These are phyloP conservation scores for Colletotrichum lindemuthianum DNA, from an alignment of 2,329 filamentous ascomycete genomes.

Conservation along the genomic window DNA sequence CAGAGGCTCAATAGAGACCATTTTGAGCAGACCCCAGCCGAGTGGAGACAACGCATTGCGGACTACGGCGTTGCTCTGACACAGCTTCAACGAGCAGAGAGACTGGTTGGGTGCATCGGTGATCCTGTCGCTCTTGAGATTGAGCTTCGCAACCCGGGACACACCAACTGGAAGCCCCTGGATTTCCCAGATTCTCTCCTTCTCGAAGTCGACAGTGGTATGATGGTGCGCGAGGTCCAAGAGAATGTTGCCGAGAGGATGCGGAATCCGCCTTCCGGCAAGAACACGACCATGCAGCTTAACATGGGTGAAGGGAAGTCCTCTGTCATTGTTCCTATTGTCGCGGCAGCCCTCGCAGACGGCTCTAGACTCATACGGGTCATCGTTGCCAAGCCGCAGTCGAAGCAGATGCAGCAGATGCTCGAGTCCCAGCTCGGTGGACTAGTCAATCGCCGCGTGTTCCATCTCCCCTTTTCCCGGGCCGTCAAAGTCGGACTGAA, in stretches of 20 bases:
- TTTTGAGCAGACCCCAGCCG: slow-evolving; percentile 42
- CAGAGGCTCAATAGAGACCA: slow-evolving; percentile 5
- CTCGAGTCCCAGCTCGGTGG: slow-evolving; percentile 65
- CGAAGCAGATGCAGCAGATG: slow-evolving; percentile 68
- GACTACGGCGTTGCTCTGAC: slow-evolving; percentile 53
- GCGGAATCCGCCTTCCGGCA: slow-evolving; percentile 49
- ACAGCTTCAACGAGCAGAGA: slow-evolving; percentile 52
- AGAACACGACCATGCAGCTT: slow-evolving; percentile 69
- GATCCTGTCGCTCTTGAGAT: slow-evolving; percentile 45
- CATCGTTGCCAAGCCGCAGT: slow-evolving; percentile 69
- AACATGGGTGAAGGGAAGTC: slow-evolving; percentile 80
- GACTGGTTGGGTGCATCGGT: slow-evolving; percentile 45
- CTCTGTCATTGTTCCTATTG: slow-evolving; percentile 74
- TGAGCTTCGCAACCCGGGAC: slow-evolving; percentile 62
- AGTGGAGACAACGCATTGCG: slow-evolving; percentile 50
- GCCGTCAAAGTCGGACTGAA: slow-evolving; percentile 47
- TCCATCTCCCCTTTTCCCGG: slow-evolving; percentile 68
- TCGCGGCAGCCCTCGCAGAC: slow-evolving; percentile 64
- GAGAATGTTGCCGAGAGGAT: slow-evolving; percentile 67
- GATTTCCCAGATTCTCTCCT: slow-evolving; percentile 69
- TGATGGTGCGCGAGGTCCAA: slow-evolving; percentile 70
- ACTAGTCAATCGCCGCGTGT: slow-evolving; percentile 63
- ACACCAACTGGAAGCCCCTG: slow-evolving; percentile 63
- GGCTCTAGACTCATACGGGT: slow-evolving; percentile 62
- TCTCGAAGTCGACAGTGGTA: slow-evolving; percentile 70